Evolutionary conservation across 495 filamentous ascomycete species (phyloP), one percentile per base, ranked within the genome.

Genomic region (Letharia columbiana): DNA sequence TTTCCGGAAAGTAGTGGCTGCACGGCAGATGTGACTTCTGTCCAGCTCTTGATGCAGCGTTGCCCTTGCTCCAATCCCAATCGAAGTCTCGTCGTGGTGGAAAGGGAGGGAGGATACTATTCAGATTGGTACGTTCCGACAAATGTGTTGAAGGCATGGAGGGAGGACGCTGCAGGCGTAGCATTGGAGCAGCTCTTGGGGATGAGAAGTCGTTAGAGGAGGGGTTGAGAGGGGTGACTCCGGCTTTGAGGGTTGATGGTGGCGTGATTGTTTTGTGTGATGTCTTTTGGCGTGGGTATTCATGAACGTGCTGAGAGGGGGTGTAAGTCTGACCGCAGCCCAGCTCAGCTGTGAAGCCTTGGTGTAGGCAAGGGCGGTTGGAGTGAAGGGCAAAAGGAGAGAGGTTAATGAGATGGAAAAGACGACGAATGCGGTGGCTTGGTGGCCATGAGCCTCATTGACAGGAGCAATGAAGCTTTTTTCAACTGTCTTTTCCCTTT

Each of bases 141-240:
- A 59, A 47, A 47, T 59, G 52, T 28, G 57, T 67, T 56, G 68
- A 70, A 68, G 67, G 63, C 70, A 71, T 71, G 60, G 65, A 63
- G 41, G 50, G 63, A 20, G 66, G 69, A 45, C 49, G 60, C 61
- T 61, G 67, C 60, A 61, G 44, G 41, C 62, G 62, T 47, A 70
- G 52, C 68, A 70, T 70, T 65, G 68, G 66, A 49, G 54, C 54
- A 59, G 42, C 28, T 56, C 31, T 47, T 37, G 42, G 31, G 44
- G 42, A 23, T 42, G 23, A 7, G n/a, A 10, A n/a, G 61, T 35
- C 49, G 50, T 58, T 20, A 13, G 42, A 28, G 12, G 40, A 60
- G 40, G 18, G 41, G 23, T 20, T 60, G 52, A 57, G 44, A 37
- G 20, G 28, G 23, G 9, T 39, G 41, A 35, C 50, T 37, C 28